Conservation (phyloP, 2,329 filamentous ascomycete genomes). For the Fusarium beomiforme region DNA sequence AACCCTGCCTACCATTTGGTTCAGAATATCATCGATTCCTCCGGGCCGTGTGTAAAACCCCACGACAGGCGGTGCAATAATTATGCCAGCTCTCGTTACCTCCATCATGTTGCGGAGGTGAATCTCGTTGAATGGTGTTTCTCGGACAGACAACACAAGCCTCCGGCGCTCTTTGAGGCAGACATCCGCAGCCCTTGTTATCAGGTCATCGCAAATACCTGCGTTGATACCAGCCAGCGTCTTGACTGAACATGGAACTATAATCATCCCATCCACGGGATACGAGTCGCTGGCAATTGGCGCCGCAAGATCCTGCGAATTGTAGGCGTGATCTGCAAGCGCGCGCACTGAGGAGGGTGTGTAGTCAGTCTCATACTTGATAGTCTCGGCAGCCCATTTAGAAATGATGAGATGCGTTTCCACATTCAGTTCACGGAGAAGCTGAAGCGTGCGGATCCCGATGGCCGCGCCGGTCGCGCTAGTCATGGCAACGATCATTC, state of each 20-base stretch:
- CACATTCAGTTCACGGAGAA: slow-evolving; percentile 53
- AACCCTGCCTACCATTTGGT: no score
- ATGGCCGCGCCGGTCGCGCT: slow-evolving; percentile 59
- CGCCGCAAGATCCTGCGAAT: slow-evolving; percentile 55
- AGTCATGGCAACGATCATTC: slow-evolving; percentile 60
- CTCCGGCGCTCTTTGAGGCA: no score
- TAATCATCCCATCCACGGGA: slow-evolving; percentile 18
- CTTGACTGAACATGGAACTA: slow-evolving; percentile 19
- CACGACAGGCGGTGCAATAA: no score
- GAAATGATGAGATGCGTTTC: slow-evolving; percentile 60
- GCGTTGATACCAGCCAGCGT: slow-evolving; percentile 4
- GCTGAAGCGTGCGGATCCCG: slow-evolving; percentile 54
- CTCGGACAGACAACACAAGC: no score
- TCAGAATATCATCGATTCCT: no score
- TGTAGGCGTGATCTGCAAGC: slow-evolving; percentile 52
- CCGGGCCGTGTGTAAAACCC: no score
- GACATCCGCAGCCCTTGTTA: no score
- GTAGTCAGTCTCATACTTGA: slow-evolving; percentile 58
- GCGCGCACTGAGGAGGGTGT: slow-evolving; percentile 47
- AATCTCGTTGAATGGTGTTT: no score
- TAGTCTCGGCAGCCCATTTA: slow-evolving; percentile 59
- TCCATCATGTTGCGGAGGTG: no score
- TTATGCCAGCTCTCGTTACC: no score
- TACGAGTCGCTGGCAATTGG: slow-evolving; percentile 13
- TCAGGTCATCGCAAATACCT: slow-evolving; percentile 6